Evolutionary conservation across 257 asterid genomes (phyloP).

Genomic region (Jacaranda copaia): DNA sequence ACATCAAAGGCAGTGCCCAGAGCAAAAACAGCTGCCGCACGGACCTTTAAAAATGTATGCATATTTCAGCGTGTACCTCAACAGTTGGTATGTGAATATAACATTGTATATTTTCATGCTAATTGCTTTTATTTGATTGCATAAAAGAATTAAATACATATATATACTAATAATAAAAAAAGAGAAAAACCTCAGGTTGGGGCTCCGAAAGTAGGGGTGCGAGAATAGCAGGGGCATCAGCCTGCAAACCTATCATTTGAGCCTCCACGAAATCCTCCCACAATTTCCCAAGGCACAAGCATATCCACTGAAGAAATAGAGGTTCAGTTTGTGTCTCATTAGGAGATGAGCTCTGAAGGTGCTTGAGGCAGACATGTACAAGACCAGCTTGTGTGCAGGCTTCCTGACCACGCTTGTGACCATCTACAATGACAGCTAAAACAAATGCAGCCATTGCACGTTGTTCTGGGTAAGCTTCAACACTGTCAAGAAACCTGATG

Average conservation of each 20-base stretch:
- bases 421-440: conserved; percentile 95
- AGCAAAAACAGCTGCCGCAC: conserved; percentile 95
- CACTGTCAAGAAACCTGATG: conserved; percentile 90
- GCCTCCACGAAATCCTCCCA: conserved; percentile 98
- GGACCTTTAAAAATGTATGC: conserved; percentile 64
- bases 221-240: conserved; percentile 85
- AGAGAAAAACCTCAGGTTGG: conserved; percentile 87
- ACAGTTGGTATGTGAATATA: background rate
- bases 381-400: conserved; percentile 88
- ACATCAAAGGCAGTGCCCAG: conserved; percentile 87
- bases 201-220: conserved; percentile 92
- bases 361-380: conserved; percentile 80
- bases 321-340: conserved; percentile 91
- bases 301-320: conserved; percentile 96
- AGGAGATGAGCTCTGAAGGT: conserved; percentile 78
- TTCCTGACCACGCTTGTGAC: conserved; percentile 95
- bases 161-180: conserved; percentile 1
- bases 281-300: conserved; percentile 92
- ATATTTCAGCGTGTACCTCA: conserved; percentile 20
- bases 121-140: background rate
- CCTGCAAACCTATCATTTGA: conserved; percentile 80
- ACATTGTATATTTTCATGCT: background rate
- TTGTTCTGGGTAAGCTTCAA: conserved; percentile 98
- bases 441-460: conserved; percentile 99
- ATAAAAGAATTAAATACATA: background rate